These are phyloP conservation scores for Phytophthora constricta DNA, from an alignment of 352 stramenopile genomes.

Conservation along the genomic window DNA sequence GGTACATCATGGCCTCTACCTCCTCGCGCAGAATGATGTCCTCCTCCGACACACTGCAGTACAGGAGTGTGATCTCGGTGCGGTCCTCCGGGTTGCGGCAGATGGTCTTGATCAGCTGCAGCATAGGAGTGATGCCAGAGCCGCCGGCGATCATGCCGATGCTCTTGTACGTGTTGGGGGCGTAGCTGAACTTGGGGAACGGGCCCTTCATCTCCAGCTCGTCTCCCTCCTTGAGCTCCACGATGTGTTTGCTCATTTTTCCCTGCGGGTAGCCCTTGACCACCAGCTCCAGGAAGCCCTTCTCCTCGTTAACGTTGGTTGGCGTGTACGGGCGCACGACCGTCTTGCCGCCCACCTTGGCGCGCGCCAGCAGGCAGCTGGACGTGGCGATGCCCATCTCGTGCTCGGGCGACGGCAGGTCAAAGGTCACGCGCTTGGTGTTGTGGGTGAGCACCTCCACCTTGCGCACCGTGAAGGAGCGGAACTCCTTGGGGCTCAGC, in stretches of 20 bases:
- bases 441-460: slow-evolving; percentile 78
- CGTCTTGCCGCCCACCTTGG: slow-evolving; percentile 75
- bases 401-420: slow-evolving; percentile 59
- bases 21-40: slow-evolving; percentile 92
- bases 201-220: slow-evolving; percentile 91
- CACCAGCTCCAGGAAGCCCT: slow-evolving; percentile 86
- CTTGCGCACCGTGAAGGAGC: slow-evolving; percentile 75
- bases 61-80: slow-evolving; percentile 88
- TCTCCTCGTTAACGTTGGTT: slow-evolving; percentile 84
- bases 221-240: slow-evolving; percentile 85
- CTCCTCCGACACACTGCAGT: slow-evolving; percentile 83
- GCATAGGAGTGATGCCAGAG: slow-evolving; percentile 92
- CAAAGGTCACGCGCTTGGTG: slow-evolving; percentile 83
- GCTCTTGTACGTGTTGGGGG: slow-evolving; percentile 89
- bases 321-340: slow-evolving; percentile 90
- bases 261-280: slow-evolving; percentile 91
- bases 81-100: slow-evolving; percentile 83
- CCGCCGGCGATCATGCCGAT: slow-evolving; percentile 91
- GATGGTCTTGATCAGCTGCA: slow-evolving; percentile 87
- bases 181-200: slow-evolving; percentile 88
- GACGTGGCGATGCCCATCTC: slow-evolving; percentile 70
- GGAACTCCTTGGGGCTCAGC: slow-evolving; percentile 71
- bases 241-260: slow-evolving; percentile 88
- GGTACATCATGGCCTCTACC: slow-evolving; percentile 80
- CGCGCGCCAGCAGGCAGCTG: slow-evolving; percentile 70